Evolutionary conservation across 257 asterid genomes (phyloP), one percentile per base, ranked within the genome.

Genomic region (Mitragyna speciosa): DNA sequence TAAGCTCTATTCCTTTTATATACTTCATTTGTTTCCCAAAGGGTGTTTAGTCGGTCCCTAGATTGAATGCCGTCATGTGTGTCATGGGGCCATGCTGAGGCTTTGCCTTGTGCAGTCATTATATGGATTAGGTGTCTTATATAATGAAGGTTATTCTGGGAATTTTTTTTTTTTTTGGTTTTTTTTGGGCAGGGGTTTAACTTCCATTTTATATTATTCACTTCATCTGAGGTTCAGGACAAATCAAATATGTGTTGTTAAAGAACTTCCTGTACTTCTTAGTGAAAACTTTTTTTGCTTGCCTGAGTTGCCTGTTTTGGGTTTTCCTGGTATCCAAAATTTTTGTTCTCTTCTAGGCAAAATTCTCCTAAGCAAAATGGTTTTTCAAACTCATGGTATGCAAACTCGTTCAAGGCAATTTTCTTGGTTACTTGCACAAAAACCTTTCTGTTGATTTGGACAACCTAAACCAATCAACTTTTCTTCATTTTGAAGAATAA

Each of bases 1-100:
- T 96, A 96, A 89, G 97, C 77, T 87, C 89, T 63, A 61, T 10
- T 22, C 7, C 43, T 20, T 58, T n/a, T 33, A 56, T 49, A 47
- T 12, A 36, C 19, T 43, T 39, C 36, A 41, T 36, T 58, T 26
- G 61, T 75, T 48, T 73, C 26, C 31, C 7, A 73, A 73, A 24
- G 19, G 67, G 52, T 76, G 59, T 79, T 39, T 67, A 39, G 6
- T 41, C 12, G 65, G 26, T 51, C 39, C 54, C 22, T 52, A 33
- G 41, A 76, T 17, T 56, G 30, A 54, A 75, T 58, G 31, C 22
- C 22, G 56, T 22, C 31, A 52, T 70, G 52, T 5, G 52, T 12
- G 41, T 36, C 41, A 4, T 36, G 41, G 41, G 41, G 41, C 41
- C 41, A 36, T 36, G 41, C 41, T 36, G 41, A 36, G 41, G 41